Percentiles rank a stretch among this genome's conserved stretches.
Evolutionary conservation across 2,329 filamentous ascomycete genomes (phyloP).

Genomic region (Colletotrichum tropicale): DNA sequence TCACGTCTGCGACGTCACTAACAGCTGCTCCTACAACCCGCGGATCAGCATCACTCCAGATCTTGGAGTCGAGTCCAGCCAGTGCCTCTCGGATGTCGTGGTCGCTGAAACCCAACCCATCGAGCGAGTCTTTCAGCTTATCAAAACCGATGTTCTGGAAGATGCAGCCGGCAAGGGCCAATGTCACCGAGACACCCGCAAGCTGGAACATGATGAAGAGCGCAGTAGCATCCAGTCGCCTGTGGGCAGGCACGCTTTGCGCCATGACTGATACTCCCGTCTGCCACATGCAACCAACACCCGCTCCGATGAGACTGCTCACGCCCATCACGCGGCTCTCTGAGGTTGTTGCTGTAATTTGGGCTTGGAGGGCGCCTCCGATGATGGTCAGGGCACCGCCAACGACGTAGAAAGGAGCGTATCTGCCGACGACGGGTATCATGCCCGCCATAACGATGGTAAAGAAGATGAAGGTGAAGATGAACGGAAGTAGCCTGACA

Average conservation of each 20-base stretch:
- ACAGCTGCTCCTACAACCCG: slow-evolving; percentile 22
- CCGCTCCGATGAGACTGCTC: slow-evolving; percentile 33
- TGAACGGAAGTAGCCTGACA: slow-evolving; percentile 46
- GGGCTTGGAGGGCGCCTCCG: slow-evolving; percentile 28
- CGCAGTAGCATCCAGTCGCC: slow-evolving; percentile 31
- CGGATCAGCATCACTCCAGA: slow-evolving; percentile 23
- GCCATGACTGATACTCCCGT: slow-evolving; percentile 29
- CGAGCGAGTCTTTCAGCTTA: slow-evolving; percentile 23
- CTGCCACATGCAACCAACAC: slow-evolving; percentile 34
- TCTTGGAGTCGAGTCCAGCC: slow-evolving; percentile 29
- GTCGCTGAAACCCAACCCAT: slow-evolving; percentile 21
- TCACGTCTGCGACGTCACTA: slow-evolving; percentile 27
- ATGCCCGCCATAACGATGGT: slow-evolving; percentile 39
- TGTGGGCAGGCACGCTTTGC: slow-evolving; percentile 24
- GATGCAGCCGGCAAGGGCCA: slow-evolving; percentile 31
- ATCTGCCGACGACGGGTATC: slow-evolving; percentile 41
- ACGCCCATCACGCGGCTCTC: slow-evolving; percentile 33
- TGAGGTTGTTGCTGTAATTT: slow-evolving; percentile 26
- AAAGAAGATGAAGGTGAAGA: slow-evolving; percentile 39
- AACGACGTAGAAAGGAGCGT: slow-evolving; percentile 35
- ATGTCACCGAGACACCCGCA: slow-evolving; percentile 28
- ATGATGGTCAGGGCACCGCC: slow-evolving; percentile 29
- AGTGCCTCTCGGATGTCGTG: slow-evolving; percentile 30
- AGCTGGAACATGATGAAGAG: slow-evolving; percentile 39
- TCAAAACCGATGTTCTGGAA: slow-evolving; percentile 35